Conservation (phyloP, 2,329 filamentous ascomycete species). For the Boeremia exigua region DNA sequence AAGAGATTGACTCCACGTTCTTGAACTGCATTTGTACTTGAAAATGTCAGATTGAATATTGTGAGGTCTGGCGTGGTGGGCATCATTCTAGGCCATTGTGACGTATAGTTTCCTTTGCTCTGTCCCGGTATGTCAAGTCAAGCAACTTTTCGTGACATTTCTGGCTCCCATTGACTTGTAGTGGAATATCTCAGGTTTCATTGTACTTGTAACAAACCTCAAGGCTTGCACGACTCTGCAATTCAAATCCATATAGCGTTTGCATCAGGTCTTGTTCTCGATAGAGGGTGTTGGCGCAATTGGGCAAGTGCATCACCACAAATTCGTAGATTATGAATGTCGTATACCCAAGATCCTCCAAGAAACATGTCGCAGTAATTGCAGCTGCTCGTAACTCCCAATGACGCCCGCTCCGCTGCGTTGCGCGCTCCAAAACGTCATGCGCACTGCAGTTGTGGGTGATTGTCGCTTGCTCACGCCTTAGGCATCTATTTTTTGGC, state of each 20-base stretch:
- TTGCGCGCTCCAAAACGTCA: background rate
- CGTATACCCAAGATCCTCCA: background rate
- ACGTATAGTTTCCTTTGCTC: no score
- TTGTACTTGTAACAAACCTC: background rate
- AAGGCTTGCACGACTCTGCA: background rate
- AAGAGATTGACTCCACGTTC: constrained; percentile 21
- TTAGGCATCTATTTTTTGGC: constrained; percentile 23
- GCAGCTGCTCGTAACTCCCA: constrained; percentile 11
- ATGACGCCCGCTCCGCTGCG: background rate
- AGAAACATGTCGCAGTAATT: constrained; percentile 1
- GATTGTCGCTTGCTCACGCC: background rate
- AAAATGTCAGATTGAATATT: background rate
- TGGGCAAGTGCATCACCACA: constrained; percentile 25
- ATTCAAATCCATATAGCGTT: background rate
- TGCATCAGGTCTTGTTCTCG: background rate
- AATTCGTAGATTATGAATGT: constrained; percentile 21
- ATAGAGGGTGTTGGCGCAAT: background rate
- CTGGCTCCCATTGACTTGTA: background rate
- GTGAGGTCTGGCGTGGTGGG: no score
- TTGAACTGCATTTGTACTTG: background rate
- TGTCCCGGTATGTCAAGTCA: no score
- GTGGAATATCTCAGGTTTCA: no score
- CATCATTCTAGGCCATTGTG: no score
- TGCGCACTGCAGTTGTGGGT: background rate
- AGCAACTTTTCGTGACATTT: no score